Evolutionary conservation across 257 asterid genomes (phyloP), one percentile per base, ranked within the genome.

Genomic region (Ocimum tenuiflorum): DNA sequence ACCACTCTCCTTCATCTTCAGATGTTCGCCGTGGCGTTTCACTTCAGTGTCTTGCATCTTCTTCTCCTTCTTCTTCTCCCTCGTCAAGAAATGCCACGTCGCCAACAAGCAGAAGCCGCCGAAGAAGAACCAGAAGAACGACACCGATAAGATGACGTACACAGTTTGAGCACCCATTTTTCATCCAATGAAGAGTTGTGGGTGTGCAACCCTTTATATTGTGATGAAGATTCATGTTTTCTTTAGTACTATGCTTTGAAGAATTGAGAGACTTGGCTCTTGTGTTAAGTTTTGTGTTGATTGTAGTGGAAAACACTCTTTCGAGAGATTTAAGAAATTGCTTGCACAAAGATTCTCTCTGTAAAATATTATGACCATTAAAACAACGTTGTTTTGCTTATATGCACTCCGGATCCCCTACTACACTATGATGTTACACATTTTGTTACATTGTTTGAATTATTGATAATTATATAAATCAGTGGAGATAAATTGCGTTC

Each of bases 241-340:
- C 57, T 56, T 60, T 58, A 57, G 71, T 47, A 36, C 58, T 60
- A 68, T 79, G 71, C 87, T 84, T 84, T 14, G 46, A 81, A 79
- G 87, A 60, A 45, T 76, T 43, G 73, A 33, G 64, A 47, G 61
- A 81, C 85, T 84, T 81, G 70, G 39, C 85, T 73, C 80, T 15
- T 79, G 74, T 79, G 71, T 72, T 70, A 75, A 84, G 87, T 56
- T 69, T 75, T 76, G 78, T 66, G 45, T 68, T 71, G 84, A 71
- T 77, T 84, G 80, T 17, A 79, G 75, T 86, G 76, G 64, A 80
- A 77, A 75, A 70, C 73, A 82, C 87, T 49, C 24, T 24, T 39
- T 20, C 56, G 0, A 13, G 3, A 38, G n/a, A 10, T 38, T 8
- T 31, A 59, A 35, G 24, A 20, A 49, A 3, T n/a, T 49, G 59